Evolutionary conservation across 768 basidiomycete genomes (phyloP).

Genomic region (Amanita molliuscula): DNA sequence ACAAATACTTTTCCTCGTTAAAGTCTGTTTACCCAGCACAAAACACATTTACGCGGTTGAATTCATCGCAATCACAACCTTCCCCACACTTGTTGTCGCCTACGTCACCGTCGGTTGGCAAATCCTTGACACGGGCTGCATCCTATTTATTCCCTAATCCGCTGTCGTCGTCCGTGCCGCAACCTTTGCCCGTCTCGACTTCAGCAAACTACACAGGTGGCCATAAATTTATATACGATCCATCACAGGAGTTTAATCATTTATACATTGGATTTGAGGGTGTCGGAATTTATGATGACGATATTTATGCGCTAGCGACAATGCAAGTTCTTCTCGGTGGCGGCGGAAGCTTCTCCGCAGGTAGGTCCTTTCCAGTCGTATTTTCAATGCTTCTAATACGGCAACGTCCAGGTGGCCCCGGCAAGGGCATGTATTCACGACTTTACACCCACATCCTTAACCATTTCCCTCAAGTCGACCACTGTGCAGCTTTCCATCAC

Average conservation of each 20-base stretch:
- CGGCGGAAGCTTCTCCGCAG: constrained; percentile 93
- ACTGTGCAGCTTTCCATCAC: constrained; percentile 95
- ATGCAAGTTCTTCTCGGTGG: constrained; percentile 94
- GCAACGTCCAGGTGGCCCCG: constrained; percentile 65
- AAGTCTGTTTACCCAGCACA: constrained; percentile 24
- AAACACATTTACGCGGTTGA: constrained; percentile 17
- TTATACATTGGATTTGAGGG: constrained; percentile 92
- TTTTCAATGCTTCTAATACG: neutral
- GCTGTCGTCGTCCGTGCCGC: constrained; percentile 11
- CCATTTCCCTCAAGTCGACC: constrained; percentile 87
- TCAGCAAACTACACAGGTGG: constrained; percentile 79
- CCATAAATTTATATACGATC: constrained; percentile 54
- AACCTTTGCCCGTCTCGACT: constrained; percentile 18
- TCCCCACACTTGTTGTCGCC: constrained; percentile 50
- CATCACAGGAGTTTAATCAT: constrained; percentile 73
- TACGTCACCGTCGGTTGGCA: constrained; percentile 43
- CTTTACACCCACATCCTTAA: constrained; percentile 95
- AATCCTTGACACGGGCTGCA: constrained; percentile 67
- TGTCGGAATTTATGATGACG: constrained; percentile 80
- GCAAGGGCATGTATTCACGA: constrained; percentile 98
- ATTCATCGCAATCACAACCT: constrained; percentile 21
- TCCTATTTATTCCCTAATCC: constrained; percentile 58
- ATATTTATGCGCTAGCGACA: constrained; percentile 87
- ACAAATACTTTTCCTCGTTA: constrained; percentile 75
- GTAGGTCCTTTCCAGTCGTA: constrained; percentile 20